Conservation (phyloP, 2,329 filamentous ascomycete genomes). For the Cladophialophora bantiana region DNA sequence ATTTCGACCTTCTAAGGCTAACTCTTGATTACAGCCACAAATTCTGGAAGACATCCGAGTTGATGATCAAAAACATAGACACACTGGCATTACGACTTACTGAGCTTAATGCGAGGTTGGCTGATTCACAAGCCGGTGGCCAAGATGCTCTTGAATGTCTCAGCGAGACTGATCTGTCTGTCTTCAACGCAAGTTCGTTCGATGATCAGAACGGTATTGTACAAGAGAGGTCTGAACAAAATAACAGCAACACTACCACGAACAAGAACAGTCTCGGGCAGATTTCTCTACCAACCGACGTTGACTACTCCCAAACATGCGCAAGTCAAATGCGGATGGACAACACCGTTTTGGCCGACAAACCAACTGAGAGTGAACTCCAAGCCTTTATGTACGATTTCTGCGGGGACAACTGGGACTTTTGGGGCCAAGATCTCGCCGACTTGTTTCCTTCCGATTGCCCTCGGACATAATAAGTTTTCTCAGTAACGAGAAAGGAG, state of each 20-base stretch:
- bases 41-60: conserved; percentile 19
- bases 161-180: not conserved
- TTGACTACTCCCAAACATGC: not conserved
- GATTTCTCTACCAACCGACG: not conserved
- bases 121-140: not conserved
- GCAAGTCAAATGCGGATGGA: not conserved
- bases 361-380: conserved; percentile 2
- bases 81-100: conserved; percentile 13
- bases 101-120: conserved; percentile 13
- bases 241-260: not conserved
- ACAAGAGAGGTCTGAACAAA: not conserved
- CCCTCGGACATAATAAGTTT: not conserved
- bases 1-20: conserved; percentile 16
- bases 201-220: not conserved
- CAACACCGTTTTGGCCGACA: not conserved
- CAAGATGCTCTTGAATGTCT: not conserved
- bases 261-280: not conserved
- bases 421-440: conserved; percentile 13
- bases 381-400: conserved; percentile 24
- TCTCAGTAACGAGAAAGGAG: not conserved
- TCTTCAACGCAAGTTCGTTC: not conserved
- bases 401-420: conserved; percentile 20
- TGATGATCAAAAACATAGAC: conserved; percentile 21
- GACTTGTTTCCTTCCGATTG: conserved; percentile 3
- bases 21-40: conserved; percentile 8